Base-by-base conservation (phyloP, 2,329 filamentous ascomycete genomes). In the Curvularia sp. region DNA sequence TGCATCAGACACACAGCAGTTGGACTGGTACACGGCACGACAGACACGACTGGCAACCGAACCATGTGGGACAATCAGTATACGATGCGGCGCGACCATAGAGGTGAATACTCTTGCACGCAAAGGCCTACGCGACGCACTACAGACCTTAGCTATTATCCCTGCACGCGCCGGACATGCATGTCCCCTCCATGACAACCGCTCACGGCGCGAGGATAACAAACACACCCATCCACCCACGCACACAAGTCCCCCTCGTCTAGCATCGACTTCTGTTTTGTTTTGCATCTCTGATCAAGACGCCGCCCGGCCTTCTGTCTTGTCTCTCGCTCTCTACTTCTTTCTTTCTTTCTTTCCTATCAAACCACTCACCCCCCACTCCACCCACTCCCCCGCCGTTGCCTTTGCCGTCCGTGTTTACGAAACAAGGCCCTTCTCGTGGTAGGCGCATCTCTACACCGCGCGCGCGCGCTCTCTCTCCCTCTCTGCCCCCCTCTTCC, bases 121-220 rank as follows among this genome's bases (percentile, higher is more conserved):
- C 19, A 15, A 39, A 41, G 45, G 19, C 15, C 36, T 25, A 52
- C 43, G 50, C 51, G 57, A 63, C 55, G 61, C 59, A 38, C 18
- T 18, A n/a, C n/a, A n/a, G n/a, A n/a, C n/a, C n/a, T n/a, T n/a
- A n/a, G n/a, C n/a, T n/a, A n/a, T n/a, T n/a, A 63, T 60, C 62
- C 65, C 60, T 64, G 64, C 59, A 66, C 61, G 57, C 64, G 62
- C 64, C 64, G 48, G 51, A 27, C 64, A 63, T 60, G 64, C 61
- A 51, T 51, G 53, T 55, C 63, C 49, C 47, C 59, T 56, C 65
- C 49, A 60, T 63, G 57, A 66, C 61, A 66, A 67, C 65, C 47
- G 27, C 54, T 60, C 47, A 49, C 55, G 34, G 49, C 38, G 48
- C 49, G 39, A 55, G 55, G 51, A 52, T 34, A 59, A 54, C 57